Percentiles rank a stretch among this genome's conserved stretches.
phyloP scores from a whole-genome alignment of 139 green algal species.

The Tetratostichococcus sp. region DNA sequence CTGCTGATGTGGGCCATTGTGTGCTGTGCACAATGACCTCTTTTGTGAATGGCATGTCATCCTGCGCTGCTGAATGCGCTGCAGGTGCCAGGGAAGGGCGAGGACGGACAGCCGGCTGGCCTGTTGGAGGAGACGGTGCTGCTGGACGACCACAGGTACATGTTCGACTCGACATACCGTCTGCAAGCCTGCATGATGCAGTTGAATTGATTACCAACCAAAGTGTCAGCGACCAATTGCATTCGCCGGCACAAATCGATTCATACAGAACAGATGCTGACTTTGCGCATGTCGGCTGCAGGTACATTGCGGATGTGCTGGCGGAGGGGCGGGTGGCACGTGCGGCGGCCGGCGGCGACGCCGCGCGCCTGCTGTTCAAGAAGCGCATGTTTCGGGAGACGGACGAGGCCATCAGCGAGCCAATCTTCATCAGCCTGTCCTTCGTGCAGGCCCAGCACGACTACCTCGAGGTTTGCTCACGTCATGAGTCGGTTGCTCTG shows the following conservation, averaged over 20 bases:
- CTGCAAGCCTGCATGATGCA: too few species aligned
- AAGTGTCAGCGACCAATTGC: too few species aligned
- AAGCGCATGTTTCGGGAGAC: conserved; percentile 94
- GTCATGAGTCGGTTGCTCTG: too few species aligned
- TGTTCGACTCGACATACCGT: too few species aligned
- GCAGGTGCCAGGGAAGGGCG: conserved; percentile 26
- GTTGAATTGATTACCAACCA: too few species aligned
- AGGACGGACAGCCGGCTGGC: conserved; percentile 18
- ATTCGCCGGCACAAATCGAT: too few species aligned
- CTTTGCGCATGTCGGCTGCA: background rate
- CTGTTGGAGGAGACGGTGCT: conserved; percentile 75
- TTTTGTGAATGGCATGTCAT: too few species aligned
- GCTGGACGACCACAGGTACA: conserved; percentile 87
- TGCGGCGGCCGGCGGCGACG: background rate
- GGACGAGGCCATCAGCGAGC: conserved; percentile 92
- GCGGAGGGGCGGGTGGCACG: background rate
- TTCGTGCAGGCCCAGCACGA: conserved; percentile 90
- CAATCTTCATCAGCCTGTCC: conserved; percentile 90
- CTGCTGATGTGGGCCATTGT: too few species aligned
- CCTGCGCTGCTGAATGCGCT: background rate
- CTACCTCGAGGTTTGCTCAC: conserved; percentile 48
- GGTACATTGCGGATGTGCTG: conserved; percentile 78
- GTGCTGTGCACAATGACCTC: too few species aligned
- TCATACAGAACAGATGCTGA: too few species aligned
- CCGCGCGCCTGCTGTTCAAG: conserved; percentile 87